Evolutionary conservation across 2,329 filamentous ascomycete species (phyloP).

Genomic region (Cylindrodendrum hubeiense): DNA sequence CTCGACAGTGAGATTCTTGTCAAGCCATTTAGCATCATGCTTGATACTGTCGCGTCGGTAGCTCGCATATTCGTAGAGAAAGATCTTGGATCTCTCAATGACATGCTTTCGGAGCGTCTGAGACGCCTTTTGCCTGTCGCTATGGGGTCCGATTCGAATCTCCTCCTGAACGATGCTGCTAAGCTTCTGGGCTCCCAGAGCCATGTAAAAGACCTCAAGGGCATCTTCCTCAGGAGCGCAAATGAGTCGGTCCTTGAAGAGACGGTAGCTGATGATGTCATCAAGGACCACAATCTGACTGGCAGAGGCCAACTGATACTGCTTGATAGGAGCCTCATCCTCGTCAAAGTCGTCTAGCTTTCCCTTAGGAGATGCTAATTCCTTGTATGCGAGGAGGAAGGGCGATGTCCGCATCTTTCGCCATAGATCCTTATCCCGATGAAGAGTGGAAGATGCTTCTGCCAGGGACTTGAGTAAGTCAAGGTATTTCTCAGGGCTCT

Average conservation of each 20-base stretch:
- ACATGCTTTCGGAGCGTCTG: constrained; percentile 82
- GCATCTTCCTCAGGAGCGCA: constrained; percentile 91
- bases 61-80: constrained; percentile 81
- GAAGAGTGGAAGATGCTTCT: constrained; percentile 76
- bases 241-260: constrained; percentile 87
- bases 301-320: constrained; percentile 82
- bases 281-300: constrained; percentile 83
- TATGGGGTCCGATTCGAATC: constrained; percentile 75
- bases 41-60: constrained; percentile 83
- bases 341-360: constrained; percentile 67
- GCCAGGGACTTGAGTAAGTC: constrained; percentile 85
- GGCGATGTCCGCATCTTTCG: constrained; percentile 79
- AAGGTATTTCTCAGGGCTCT: constrained; percentile 87
- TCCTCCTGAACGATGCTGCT: constrained; percentile 84
- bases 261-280: constrained; percentile 88
- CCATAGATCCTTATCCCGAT: constrained; percentile 83
- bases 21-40: constrained; percentile 91
- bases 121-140: constrained; percentile 76
- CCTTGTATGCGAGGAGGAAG: constrained; percentile 87
- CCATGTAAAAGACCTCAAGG: constrained; percentile 86
- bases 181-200: constrained; percentile 82
- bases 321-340: constrained; percentile 75
- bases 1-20: constrained; percentile 83
- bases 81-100: constrained; percentile 88
- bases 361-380: constrained; percentile 66